Evolutionary conservation across 352 stramenopile genomes (phyloP).

Genomic region (Globisporangium sylvaticum): DNA sequence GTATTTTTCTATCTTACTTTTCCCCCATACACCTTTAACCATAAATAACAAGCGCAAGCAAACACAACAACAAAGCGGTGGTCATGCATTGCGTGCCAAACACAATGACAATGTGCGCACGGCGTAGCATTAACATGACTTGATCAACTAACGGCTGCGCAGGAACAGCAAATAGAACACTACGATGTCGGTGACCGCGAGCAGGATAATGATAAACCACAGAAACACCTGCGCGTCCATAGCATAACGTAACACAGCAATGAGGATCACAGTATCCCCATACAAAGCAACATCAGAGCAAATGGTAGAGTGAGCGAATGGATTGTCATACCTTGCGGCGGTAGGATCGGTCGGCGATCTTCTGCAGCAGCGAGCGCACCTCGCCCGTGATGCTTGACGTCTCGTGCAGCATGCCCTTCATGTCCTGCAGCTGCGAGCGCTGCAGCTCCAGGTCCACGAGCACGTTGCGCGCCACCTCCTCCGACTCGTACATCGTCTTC

Average conservation of each 20-base stretch:
- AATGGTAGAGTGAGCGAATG: background rate
- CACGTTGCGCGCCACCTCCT: slow-evolving; percentile 65
- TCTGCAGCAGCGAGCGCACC: slow-evolving; percentile 58
- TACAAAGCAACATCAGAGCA: background rate
- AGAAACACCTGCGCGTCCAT: slow-evolving; percentile 32
- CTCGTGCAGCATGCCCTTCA: slow-evolving; percentile 76
- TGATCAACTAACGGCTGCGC: slow-evolving; percentile 18
- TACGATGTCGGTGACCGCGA: slow-evolving; percentile 61
- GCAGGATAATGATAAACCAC: slow-evolving; percentile 60
- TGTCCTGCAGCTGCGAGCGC: slow-evolving; percentile 73
- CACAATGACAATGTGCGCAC: background rate
- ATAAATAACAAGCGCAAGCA: slow-evolving; percentile 11
- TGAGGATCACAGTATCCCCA: background rate
- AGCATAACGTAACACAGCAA: background rate
- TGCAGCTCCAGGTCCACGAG: slow-evolving; percentile 79
- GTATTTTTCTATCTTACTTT: slow-evolving; percentile 5
- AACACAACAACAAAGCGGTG: background rate
- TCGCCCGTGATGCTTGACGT: slow-evolving; percentile 64
- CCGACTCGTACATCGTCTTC: slow-evolving; percentile 56
- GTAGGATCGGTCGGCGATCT: slow-evolving; percentile 67
- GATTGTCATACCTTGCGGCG: slow-evolving; percentile 45
- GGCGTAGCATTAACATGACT: background rate
- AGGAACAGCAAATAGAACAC: slow-evolving; percentile 88
- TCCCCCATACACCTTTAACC: slow-evolving; percentile 2
- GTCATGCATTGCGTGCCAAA: background rate